phyloP scores from a whole-genome alignment of 169 alveolate genomes.

The Theileria parva region DNA sequence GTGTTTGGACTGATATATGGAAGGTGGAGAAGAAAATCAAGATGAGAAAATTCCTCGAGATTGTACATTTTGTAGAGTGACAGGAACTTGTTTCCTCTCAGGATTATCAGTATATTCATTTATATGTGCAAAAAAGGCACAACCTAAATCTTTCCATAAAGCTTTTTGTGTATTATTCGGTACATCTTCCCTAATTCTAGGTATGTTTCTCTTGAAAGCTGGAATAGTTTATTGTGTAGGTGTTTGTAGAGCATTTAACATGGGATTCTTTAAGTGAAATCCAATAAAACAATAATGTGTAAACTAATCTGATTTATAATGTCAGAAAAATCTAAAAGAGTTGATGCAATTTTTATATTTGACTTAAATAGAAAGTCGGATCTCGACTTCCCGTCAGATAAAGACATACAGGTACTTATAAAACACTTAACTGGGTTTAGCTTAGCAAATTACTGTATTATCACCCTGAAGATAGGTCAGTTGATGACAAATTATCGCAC shows the following conservation, averaged over 20 bases:
- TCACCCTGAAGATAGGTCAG: slow-evolving; percentile 54
- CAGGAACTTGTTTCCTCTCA: slow-evolving; percentile 54
- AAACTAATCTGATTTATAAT: slow-evolving; percentile 21
- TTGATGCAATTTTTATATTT: slow-evolving; percentile 53
- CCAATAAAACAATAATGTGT: slow-evolving; percentile 29
- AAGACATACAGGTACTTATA: slow-evolving; percentile 50
- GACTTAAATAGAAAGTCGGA: slow-evolving; percentile 44
- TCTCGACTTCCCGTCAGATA: slow-evolving; percentile 47
- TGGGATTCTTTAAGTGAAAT: slow-evolving; percentile 7
- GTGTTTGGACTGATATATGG: slow-evolving; percentile 4
- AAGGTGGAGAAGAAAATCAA: slow-evolving; percentile 15
- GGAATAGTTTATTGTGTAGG: slow-evolving; percentile 16
- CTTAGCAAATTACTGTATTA: slow-evolving; percentile 55
- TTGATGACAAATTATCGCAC: slow-evolving; percentile 61
- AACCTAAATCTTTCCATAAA: slow-evolving; percentile 41
- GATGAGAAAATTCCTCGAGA: slow-evolving; percentile 35
- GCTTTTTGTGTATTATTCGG: slow-evolving; percentile 36
- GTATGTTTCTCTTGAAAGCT: slow-evolving; percentile 13
- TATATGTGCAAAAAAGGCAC: slow-evolving; percentile 34
- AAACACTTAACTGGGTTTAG: background rate
- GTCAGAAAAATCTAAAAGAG: slow-evolving; percentile 17
- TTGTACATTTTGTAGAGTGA: slow-evolving; percentile 63
- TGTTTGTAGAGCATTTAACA: slow-evolving; percentile 43
- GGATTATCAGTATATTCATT: slow-evolving; percentile 58
- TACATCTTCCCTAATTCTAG: slow-evolving; percentile 39